Base-by-base conservation (phyloP, 176 grass and related monocot genomes). In the Guadua angustifolia region DNA sequence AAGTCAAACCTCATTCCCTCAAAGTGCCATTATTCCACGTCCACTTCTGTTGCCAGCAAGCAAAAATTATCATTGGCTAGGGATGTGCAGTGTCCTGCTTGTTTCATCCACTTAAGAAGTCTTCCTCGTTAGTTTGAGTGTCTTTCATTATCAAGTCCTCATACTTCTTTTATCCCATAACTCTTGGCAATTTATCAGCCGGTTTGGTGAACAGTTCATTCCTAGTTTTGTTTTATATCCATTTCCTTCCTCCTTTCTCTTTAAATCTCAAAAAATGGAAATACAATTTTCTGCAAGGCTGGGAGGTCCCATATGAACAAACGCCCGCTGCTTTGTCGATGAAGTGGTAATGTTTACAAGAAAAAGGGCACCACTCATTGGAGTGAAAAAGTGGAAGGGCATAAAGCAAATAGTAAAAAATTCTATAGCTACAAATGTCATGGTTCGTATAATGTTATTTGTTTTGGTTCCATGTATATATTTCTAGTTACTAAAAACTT, bases 181-280 rank as follows among this genome's bases (percentile, higher is more conserved):
- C 5, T 7, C 10, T 13, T 5, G 1, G 1, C 11, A 47, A 49
- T 79, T 35, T 79, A 49, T 65, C 10, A n/a, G 12, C 43, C 33
- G 17, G 43, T 35, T 10, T 12, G 39, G 15, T 45, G 19, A 45
- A 63, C 24, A 18, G n/a, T 62, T 35, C 26, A 53, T 38, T 46
- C 40, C 57, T 78, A 63, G 24, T 21, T 78, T 64, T 79, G 18
- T 36, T 49, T 29, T 77, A 60, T 21, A 65, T 47, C 16, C 58
- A 47, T 29, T 49, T 61, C 58, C 22, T 26, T 61, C 25, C 8
- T 22, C 58, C 22, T 1, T 61, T 12, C 58, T 25, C 4, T 61
- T 11, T 13, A 26, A 26, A 13, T 26, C 4, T 14, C 24, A 61
- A n/a, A n/a, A n/a, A n/a, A n/a, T n/a, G n/a, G n/a, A n/a, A n/a